Conservation (phyloP, 345 rosid species). For the Eucalyptus cladocalyx region DNA sequence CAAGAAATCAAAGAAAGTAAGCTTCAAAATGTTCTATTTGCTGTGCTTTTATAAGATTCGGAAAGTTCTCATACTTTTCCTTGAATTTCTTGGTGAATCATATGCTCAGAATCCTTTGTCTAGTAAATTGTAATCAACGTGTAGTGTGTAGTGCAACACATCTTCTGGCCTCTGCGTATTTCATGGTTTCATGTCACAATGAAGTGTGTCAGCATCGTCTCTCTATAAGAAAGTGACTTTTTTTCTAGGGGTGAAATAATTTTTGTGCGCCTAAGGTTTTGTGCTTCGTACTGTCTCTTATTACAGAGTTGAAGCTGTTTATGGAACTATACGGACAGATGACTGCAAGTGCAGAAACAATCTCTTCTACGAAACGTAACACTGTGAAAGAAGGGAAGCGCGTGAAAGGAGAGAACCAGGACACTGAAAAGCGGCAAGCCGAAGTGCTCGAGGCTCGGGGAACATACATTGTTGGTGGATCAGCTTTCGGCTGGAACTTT, state of each 20-base stretch:
- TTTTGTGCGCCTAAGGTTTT: neutral
- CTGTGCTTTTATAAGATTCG: neutral
- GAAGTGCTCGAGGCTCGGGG: neutral
- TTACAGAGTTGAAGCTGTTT: constrained; percentile 55
- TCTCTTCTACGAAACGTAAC: constrained; percentile 6
- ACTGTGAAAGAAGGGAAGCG: constrained; percentile 8
- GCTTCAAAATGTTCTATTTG: neutral
- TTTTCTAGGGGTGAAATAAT: neutral
- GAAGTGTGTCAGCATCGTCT: neutral
- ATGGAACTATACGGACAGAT: constrained; percentile 46
- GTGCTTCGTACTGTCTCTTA: neutral
- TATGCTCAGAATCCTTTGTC: neutral
- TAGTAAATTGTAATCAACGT: neutral
- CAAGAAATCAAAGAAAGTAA: constrained; percentile 62
- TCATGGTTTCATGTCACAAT: neutral
- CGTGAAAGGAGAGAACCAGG: constrained; percentile 16
- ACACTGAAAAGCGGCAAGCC: neutral
- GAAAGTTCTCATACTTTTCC: neutral
- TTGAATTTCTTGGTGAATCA: neutral
- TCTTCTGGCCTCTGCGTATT: neutral
- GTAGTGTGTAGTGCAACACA: neutral
- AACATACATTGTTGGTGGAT: constrained; percentile 57
- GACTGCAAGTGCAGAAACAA: constrained; percentile 26
- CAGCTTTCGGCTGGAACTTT: constrained; percentile 91
- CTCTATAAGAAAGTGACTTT: neutral